phyloP scores from a whole-genome alignment of 306 rosid genomes.

The Trichosanthes truncata region DNA sequence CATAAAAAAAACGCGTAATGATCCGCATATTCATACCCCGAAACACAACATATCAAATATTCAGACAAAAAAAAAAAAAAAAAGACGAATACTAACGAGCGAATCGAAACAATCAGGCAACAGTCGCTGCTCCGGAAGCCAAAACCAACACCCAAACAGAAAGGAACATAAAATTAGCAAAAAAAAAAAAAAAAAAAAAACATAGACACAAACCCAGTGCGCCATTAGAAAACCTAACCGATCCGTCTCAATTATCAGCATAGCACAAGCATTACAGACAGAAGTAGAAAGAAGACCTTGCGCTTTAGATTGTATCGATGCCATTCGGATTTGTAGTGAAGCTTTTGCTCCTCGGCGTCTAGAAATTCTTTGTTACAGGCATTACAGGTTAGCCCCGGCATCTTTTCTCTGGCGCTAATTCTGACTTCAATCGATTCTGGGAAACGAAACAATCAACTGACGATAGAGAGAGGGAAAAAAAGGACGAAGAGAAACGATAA shows the following conservation, averaged over 20 bases:
- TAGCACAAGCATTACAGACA: neutral
- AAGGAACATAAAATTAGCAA: neutral
- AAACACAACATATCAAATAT: neutral
- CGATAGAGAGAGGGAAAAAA: neutral
- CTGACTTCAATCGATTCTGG: neutral
- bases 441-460: neutral
- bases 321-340: slow-evolving; percentile 97
- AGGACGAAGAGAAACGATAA: neutral
- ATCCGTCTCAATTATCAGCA: neutral
- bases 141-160: neutral
- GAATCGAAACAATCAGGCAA: neutral
- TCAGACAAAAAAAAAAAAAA: neutral
- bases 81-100: neutral
- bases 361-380: slow-evolving; percentile 82
- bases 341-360: slow-evolving; percentile 55
- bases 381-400: slow-evolving; percentile 73
- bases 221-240: neutral
- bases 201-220: neutral
- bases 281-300: slow-evolving; percentile 42
- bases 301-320: slow-evolving; percentile 99
- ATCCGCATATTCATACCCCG: neutral
- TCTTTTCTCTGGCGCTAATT: slow-evolving; percentile 7
- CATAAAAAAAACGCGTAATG: neutral
- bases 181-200: too few relatives aligned
- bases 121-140: neutral